Conservation (phyloP, 805 yeast genomes). For the Hanseniaspora lachancei region DNA sequence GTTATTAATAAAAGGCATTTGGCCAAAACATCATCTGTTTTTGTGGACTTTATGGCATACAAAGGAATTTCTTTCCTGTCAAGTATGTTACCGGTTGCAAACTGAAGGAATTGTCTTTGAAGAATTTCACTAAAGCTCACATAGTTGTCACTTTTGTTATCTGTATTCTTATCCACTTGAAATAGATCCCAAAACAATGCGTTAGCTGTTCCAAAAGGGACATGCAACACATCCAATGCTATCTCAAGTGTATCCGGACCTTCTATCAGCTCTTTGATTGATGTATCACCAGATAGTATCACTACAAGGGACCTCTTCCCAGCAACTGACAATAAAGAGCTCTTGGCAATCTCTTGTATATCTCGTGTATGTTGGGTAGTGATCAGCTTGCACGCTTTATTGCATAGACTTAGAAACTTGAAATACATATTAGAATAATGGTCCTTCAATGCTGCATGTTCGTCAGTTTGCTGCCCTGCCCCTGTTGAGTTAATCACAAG, state of each 20-base stretch:
- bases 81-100: not conserved
- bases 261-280: constrained; percentile 1
- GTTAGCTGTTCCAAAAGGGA: constrained; percentile 11
- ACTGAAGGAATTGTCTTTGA: not conserved
- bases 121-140: not conserved
- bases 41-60: not conserved
- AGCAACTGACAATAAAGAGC: not conserved
- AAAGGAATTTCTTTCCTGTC: not conserved
- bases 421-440: not conserved
- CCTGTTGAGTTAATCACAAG: not conserved
- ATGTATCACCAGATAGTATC: constrained; percentile 9
- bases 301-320: not conserved
- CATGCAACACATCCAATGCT: not conserved
- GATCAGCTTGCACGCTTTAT: not conserved
- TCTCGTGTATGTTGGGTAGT: not conserved
- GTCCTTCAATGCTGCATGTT: not conserved
- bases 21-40: not conserved
- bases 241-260: not conserved
- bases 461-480: constrained; percentile 2
- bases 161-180: not conserved
- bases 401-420: not conserved
- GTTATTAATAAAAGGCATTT: constrained; percentile 1
- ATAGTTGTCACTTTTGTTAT: not conserved
- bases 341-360: not conserved
- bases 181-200: constrained; percentile 9